Evolutionary conservation across 164 flowering plant genomes (phyloP).

Genomic region (Protea cynaroides): DNA sequence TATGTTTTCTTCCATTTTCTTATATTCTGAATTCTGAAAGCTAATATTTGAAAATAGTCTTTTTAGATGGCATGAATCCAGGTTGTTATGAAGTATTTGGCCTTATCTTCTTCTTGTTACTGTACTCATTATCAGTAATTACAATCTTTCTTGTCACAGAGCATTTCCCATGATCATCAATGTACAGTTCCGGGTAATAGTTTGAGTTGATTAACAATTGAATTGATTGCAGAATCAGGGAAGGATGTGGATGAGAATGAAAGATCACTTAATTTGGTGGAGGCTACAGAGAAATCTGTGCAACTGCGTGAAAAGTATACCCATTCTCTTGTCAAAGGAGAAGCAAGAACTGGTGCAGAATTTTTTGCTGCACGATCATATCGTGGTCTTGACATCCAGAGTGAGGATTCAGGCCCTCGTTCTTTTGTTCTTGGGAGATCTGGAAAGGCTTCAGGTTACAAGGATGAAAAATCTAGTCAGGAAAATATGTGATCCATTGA

Average conservation of each 20-base stretch:
- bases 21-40: too few relatives aligned
- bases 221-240: constrained; percentile 14
- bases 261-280: constrained; percentile 41
- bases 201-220: constrained; percentile 1
- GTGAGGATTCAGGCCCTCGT: constrained; percentile 30
- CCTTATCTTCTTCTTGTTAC: too few relatives aligned
- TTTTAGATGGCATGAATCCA: too few relatives aligned
- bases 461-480: constrained; percentile 40
- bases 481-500: constrained; percentile 5
- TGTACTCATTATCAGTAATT: too few relatives aligned
- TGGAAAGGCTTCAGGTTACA: constrained; percentile 82
- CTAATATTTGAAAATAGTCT: too few relatives aligned
- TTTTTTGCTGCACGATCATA: constrained; percentile 60
- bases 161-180: too few relatives aligned
- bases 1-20: too few relatives aligned
- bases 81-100: too few relatives aligned
- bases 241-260: constrained; percentile 29
- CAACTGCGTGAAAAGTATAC: constrained; percentile 41
- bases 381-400: constrained; percentile 70
- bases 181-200: neutral
- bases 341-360: constrained; percentile 72
- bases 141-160: too few relatives aligned
- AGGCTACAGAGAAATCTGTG: constrained; percentile 57
- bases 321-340: constrained; percentile 31
- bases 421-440: constrained; percentile 55